Evolutionary conservation across 176 grass and related monocot species (phyloP), one percentile per base, ranked within the genome.

Genomic region (Carex kokanica): DNA sequence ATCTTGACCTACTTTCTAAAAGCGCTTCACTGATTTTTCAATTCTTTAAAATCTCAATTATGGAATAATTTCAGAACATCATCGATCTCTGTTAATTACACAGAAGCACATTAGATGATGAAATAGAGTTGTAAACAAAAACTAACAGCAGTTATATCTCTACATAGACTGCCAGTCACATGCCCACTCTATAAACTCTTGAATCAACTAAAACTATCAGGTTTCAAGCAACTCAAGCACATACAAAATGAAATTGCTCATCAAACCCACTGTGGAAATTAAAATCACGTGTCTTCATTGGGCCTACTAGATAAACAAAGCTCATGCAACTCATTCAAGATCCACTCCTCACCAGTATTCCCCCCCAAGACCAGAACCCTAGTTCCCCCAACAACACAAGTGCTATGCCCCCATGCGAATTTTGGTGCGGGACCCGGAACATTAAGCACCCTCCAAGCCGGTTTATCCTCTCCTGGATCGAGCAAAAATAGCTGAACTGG

Each of bases 381-480:
- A 41, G 96, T 99, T 23, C 96, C 96, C 9, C 91, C 96, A 4
- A 99, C 93, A 16, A 99, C 96, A 45, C 96, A 95, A 40, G 93
- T 95, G 78, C 96, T 95, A 69, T 99, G 96, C 0, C 96, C 96
- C 96, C 96, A 99, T 4, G 96, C 93, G 3, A 99, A 99, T 85
- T 93, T 95, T 0, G 96, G 96, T 0, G 91, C 84, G 47, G 93
- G 88, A 21, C 96, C 96, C 0, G 96, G 96, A 27, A 99, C 93
- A 18, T 90, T 93, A 18, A 99, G 80, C 49, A 92, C 84, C 85
- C 91, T 85, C 96, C 96, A 99, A 41, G 89, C 86, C 0, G 91
- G 86, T n/a, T 99, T 93, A 18, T 98, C 92, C 80, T 99, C 96
- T 0, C 77, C 32, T 0, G 96, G 96, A 60, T 99, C 93, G 12